Evolutionary conservation across 208 protist genomes (phyloP).

Genomic region (Wallacemonas sp.): DNA sequence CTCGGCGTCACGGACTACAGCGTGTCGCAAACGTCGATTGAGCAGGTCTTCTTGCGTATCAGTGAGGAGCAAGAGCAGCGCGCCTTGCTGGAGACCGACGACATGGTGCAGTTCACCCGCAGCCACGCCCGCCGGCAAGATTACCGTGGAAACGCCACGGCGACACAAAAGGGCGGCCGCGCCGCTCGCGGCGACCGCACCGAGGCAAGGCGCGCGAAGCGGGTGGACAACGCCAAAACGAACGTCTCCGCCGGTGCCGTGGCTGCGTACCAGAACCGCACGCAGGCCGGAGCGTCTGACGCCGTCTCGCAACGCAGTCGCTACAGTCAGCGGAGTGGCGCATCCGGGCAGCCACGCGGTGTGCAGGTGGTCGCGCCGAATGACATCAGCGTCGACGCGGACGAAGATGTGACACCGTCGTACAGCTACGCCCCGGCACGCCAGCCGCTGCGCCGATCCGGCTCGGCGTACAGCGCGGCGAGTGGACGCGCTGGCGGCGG

Average conservation of each 20-base stretch:
- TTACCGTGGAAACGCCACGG: conserved; percentile 25
- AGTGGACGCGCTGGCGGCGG: not conserved
- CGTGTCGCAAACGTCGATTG: conserved; percentile 48
- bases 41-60: conserved; percentile 54
- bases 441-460: not conserved
- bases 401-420: not conserved
- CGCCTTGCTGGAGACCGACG: not conserved
- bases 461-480: not conserved
- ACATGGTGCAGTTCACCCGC: conserved; percentile 16
- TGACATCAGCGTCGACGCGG: not conserved
- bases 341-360: not conserved
- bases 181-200: not conserved
- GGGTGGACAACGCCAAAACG: not conserved
- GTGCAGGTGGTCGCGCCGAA: not conserved
- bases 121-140: conserved; percentile 30
- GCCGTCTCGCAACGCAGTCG: conserved; percentile 4
- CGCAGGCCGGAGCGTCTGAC: not conserved
- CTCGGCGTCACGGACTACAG: conserved; percentile 54
- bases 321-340: conserved; percentile 1
- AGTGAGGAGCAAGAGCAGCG: conserved; percentile 36
- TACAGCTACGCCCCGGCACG: not conserved
- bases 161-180: conserved; percentile 14
- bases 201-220: not conserved
- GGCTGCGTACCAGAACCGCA: conserved; percentile 27
- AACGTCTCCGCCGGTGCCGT: conserved; percentile 19